A percentile compares a stretch with the other conserved stretches of the same genome.
Conservation (phyloP, 768 basidiomycete species). For the Leccinum sublutescens region DNA sequence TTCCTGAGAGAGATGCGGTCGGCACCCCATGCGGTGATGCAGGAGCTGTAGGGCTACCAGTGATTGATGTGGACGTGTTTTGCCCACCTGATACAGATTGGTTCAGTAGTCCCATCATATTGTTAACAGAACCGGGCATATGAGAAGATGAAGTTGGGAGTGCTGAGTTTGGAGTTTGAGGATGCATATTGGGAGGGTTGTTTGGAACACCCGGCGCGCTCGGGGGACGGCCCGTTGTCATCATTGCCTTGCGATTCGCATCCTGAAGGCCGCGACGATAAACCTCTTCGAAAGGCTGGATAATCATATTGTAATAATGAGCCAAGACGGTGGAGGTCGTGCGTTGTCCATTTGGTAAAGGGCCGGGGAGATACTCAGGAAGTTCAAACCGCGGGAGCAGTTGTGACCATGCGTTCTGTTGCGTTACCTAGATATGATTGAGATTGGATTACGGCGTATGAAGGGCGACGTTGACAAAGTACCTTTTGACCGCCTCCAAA, state of each 20-base stretch:
- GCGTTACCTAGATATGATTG: constrained; percentile 39
- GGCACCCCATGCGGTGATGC: constrained; percentile 25
- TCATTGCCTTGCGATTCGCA: constrained; percentile 54
- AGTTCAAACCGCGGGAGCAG: constrained; percentile 58
- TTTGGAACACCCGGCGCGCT: constrained; percentile 14
- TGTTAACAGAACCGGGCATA: constrained; percentile 14
- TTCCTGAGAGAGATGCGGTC: constrained; percentile 22
- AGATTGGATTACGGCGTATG: constrained; percentile 14
- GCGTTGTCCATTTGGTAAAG: constrained; percentile 46
- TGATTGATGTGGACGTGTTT: constrained; percentile 18
- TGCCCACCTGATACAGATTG: constrained; percentile 25
- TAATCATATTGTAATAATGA: constrained; percentile 59
- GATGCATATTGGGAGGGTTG: constrained; percentile 19
- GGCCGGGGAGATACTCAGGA: constrained; percentile 51
- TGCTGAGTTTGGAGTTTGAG: constrained; percentile 14
- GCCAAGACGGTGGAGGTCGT: constrained; percentile 52
- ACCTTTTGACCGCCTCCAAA: constrained; percentile 64
- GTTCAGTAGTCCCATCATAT: constrained; percentile 26
- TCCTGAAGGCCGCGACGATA: constrained; percentile 63
- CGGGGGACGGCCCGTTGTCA: constrained; percentile 37
- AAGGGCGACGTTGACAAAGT: constrained; percentile 25
- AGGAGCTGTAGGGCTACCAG: constrained; percentile 24
- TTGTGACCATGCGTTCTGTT: constrained; percentile 55
- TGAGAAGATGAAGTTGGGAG: constrained; percentile 22
- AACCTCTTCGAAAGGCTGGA: constrained; percentile 70